These are phyloP conservation scores for Xylona heveae DNA, from an alignment of 495 filamentous ascomycete genomes.

Conservation along the genomic window DNA sequence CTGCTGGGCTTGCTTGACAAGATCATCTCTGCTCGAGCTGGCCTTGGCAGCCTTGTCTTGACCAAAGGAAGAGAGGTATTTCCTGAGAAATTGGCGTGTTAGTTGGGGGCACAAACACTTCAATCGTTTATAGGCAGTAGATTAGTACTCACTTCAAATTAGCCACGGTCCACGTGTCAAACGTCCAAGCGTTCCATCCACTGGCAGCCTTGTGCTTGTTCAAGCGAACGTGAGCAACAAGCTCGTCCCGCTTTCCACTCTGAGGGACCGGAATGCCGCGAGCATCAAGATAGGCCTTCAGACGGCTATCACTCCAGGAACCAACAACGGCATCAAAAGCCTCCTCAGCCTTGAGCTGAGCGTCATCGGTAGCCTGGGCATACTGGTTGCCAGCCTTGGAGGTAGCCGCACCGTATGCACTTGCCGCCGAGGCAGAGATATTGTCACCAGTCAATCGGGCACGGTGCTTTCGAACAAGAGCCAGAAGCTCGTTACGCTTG, in stretches of 20 bases:
- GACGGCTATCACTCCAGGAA: constrained; percentile 47
- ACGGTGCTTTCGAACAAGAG: constrained; percentile 79
- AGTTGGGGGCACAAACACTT: no score
- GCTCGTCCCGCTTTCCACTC: constrained; percentile 53
- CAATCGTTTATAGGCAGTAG: no score
- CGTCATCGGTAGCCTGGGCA: constrained; percentile 53
- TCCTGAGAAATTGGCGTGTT: constrained; percentile 20
- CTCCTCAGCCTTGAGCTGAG: constrained; percentile 37
- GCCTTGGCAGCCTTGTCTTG: constrained; percentile 43
- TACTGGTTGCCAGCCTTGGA: constrained; percentile 60
- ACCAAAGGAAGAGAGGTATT: constrained; percentile 37
- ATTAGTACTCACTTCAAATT: constrained; percentile 37
- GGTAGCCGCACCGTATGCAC: constrained; percentile 56
- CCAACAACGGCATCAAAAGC: constrained; percentile 41
- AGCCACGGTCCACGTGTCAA: constrained; percentile 62
- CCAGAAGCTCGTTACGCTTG: constrained; percentile 70
- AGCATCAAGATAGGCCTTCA: constrained; percentile 60
- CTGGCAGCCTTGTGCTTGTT: constrained; percentile 50
- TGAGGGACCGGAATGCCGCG: constrained; percentile 55
- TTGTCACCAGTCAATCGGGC: constrained; percentile 49
- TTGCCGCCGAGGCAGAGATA: constrained; percentile 15
- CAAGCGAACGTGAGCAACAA: constrained; percentile 51
- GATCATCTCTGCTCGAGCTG: constrained; percentile 46
- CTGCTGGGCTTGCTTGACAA: constrained; percentile 47
- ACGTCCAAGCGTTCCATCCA: constrained; percentile 61